A percentile compares a stretch with the other conserved stretches of the same genome.
Evolutionary conservation across 345 rosid genomes (phyloP).

Genomic region (Gossypioides kirkii): DNA sequence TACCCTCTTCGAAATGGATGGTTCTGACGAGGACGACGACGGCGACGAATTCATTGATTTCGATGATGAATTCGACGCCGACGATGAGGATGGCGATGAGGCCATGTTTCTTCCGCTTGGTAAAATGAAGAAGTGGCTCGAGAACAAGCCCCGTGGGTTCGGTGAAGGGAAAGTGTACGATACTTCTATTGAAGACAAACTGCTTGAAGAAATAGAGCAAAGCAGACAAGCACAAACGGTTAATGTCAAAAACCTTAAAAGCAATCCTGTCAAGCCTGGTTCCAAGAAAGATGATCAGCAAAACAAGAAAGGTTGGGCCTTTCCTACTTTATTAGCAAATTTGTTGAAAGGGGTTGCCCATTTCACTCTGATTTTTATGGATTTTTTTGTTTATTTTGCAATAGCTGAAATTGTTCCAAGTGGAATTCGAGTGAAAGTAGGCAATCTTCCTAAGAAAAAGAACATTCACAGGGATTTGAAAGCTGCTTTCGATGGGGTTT

Average conservation of each 20-base stretch:
- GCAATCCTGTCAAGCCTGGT: slow-evolving; percentile 31
- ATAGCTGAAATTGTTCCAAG: slow-evolving; percentile 35
- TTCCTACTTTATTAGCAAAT: not conserved
- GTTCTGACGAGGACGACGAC: not conserved
- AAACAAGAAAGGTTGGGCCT: slow-evolving; percentile 31
- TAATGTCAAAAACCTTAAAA: slow-evolving; percentile 60
- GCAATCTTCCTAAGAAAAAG: slow-evolving; percentile 88
- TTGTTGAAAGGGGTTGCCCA: not conserved
- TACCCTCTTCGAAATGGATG: slow-evolving; percentile 3
- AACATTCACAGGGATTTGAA: slow-evolving; percentile 77
- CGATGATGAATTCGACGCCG: slow-evolving; percentile 24
- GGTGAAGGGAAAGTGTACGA: slow-evolving; percentile 72
- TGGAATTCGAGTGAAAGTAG: slow-evolving; percentile 53
- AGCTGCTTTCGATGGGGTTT: slow-evolving; percentile 55
- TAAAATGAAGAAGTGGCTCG: slow-evolving; percentile 66
- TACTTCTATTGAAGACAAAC: slow-evolving; percentile 65
- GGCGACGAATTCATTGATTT: slow-evolving; percentile 3
- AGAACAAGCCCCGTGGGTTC: slow-evolving; percentile 67
- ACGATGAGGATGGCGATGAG: slow-evolving; percentile 31
- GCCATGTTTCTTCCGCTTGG: slow-evolving; percentile 43
- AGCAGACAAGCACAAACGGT: slow-evolving; percentile 64
- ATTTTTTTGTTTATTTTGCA: slow-evolving; percentile 19
- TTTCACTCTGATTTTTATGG: not conserved
- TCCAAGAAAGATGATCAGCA: slow-evolving; percentile 21
- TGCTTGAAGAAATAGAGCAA: slow-evolving; percentile 69